These are phyloP conservation scores for Penicillium sp. DNA, from an alignment of 2,329 filamentous ascomycete species.

Conservation along the genomic window DNA sequence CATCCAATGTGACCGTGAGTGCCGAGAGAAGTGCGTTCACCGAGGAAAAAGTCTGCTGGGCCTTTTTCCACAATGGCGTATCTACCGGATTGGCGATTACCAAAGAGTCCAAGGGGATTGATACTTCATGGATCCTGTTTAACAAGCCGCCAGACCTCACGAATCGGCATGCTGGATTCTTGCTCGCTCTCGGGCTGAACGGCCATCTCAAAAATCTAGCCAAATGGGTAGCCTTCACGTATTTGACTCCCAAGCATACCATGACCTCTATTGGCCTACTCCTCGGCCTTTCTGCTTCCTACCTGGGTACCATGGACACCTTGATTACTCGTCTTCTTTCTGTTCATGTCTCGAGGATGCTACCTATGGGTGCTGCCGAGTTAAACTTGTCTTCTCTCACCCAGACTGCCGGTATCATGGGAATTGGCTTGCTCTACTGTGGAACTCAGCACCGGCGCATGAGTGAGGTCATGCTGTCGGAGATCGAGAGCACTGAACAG, in stretches of 20 bases:
- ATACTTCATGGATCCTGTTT: constrained; percentile 98
- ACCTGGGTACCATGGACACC: constrained; percentile 95
- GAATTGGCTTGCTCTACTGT: constrained; percentile 90
- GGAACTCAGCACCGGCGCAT: constrained; percentile 95
- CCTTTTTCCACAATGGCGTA: constrained; percentile 95
- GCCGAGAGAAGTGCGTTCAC: constrained; percentile 85
- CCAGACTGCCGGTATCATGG: constrained; percentile 96
- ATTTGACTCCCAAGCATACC: constrained; percentile 96
- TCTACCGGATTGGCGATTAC: constrained; percentile 92
- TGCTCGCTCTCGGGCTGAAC: constrained; percentile 87
- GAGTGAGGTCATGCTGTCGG: constrained; percentile 98
- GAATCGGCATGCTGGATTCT: constrained; percentile 92
- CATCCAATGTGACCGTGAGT: constrained; percentile 88
- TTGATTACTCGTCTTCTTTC: constrained; percentile 90
- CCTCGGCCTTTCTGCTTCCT: constrained; percentile 87
- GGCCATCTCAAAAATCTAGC: constrained; percentile 92
- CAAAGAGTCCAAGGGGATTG: constrained; percentile 84
- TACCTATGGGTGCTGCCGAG: constrained; percentile 89
- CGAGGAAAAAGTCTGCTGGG: constrained; percentile 97
- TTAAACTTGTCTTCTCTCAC: constrained; percentile 90
- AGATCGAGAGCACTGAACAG: constrained; percentile 85
- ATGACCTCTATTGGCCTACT: constrained; percentile 99
- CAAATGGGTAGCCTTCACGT: constrained; percentile 99
- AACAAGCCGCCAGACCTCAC: constrained; percentile 93
- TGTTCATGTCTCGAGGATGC: constrained; percentile 92